Percentiles rank a stretch among this genome's conserved stretches.
These are phyloP conservation scores for Stropharia rugosoannulata DNA, from an alignment of 768 basidiomycete genomes.

Conservation along the genomic window DNA sequence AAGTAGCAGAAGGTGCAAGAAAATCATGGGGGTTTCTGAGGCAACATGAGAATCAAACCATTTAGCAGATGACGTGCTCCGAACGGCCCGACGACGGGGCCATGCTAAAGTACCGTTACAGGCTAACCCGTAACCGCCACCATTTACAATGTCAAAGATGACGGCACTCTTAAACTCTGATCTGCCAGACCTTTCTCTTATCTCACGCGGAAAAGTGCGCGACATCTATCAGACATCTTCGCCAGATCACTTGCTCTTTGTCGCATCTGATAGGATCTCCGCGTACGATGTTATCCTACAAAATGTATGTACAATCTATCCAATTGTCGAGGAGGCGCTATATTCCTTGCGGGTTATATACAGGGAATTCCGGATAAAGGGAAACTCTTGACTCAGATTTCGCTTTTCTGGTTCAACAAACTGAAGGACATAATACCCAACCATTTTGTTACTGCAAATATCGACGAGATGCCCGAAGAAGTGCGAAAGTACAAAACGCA, in stretches of 20 bases:
- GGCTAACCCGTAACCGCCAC: neutral
- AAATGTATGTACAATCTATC: slow-evolving; percentile 64
- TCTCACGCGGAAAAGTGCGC: slow-evolving; percentile 94
- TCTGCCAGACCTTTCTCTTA: slow-evolving; percentile 59
- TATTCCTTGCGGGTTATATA: neutral
- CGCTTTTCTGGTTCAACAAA: slow-evolving; percentile 93
- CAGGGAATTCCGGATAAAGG: slow-evolving; percentile 97
- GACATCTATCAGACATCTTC: slow-evolving; percentile 86
- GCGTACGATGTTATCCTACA: slow-evolving; percentile 95
- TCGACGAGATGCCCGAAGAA: slow-evolving; percentile 82
- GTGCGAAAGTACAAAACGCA: slow-evolving; percentile 72
- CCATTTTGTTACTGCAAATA: slow-evolving; percentile 78
- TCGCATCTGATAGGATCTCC: slow-evolving; percentile 94
- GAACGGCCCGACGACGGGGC: too few species aligned
- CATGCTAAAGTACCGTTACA: too few species aligned
- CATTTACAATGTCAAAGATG: slow-evolving; percentile 12
- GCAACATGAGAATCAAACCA: too few species aligned
- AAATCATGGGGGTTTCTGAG: too few species aligned
- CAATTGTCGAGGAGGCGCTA: neutral
- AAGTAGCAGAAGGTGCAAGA: too few species aligned
- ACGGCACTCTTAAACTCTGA: slow-evolving; percentile 51
- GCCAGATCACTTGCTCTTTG: slow-evolving; percentile 77
- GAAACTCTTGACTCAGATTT: slow-evolving; percentile 83
- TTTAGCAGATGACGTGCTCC: too few species aligned
- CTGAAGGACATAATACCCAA: slow-evolving; percentile 80